These are phyloP conservation scores for Strobilomyces confusus DNA, from an alignment of 768 basidiomycete species.

Conservation along the genomic window DNA sequence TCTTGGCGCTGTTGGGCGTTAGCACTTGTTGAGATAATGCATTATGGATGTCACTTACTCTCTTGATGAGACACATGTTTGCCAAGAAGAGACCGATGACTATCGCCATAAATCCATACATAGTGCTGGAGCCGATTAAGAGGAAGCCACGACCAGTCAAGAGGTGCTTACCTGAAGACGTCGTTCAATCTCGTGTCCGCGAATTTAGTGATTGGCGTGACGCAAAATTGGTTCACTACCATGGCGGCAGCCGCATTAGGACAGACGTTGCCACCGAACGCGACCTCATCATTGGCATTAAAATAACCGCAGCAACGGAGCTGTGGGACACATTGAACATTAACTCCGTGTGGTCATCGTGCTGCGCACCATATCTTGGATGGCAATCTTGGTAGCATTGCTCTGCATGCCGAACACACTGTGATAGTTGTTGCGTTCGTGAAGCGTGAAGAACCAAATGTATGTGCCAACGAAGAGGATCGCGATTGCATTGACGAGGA, in stretches of 20 bases:
- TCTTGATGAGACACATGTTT: slow-evolving; percentile 83
- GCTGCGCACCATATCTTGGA: slow-evolving; percentile 69
- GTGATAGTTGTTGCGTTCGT: slow-evolving; percentile 67
- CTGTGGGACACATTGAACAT: slow-evolving; percentile 35
- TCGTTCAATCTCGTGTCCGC: slow-evolving; percentile 75
- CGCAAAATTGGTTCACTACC: slow-evolving; percentile 56
- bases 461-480: slow-evolving; percentile 64
- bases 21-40: neutral
- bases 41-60: slow-evolving; percentile 35
- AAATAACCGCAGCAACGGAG: slow-evolving; percentile 86
- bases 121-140: slow-evolving; percentile 36
- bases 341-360: neutral
- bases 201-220: slow-evolving; percentile 59
- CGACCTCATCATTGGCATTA: slow-evolving; percentile 54
- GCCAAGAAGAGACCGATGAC: slow-evolving; percentile 72
- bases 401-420: slow-evolving; percentile 48
- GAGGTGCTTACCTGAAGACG: slow-evolving; percentile 67
- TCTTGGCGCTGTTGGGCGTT: slow-evolving; percentile 58
- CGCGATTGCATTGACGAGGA: slow-evolving; percentile 59
- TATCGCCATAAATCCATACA: slow-evolving; percentile 84
- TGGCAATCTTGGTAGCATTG: slow-evolving; percentile 42
- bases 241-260: slow-evolving; percentile 36
- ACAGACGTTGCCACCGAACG: slow-evolving; percentile 64
- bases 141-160: neutral
- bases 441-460: slow-evolving; percentile 80